Evolutionary conservation across 2,329 filamentous ascomycete genomes (phyloP).

Genomic region (Penicillium capsulatum): DNA sequence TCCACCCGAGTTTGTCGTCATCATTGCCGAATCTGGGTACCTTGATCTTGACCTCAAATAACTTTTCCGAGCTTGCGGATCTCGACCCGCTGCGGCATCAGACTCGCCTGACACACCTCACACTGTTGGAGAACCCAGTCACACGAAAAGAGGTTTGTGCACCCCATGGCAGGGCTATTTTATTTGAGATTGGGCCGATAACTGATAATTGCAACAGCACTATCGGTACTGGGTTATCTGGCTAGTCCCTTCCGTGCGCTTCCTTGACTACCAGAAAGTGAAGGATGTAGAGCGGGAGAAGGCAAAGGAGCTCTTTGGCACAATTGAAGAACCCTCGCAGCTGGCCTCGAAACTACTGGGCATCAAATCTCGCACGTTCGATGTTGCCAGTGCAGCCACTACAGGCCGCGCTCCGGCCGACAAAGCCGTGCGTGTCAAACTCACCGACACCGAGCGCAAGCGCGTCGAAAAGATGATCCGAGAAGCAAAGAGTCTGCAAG

Average conservation of each 20-base stretch:
- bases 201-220: no score
- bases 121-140: constrained; percentile 82
- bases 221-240: constrained; percentile 92
- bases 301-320: constrained; percentile 79
- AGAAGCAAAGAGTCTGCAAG: constrained; percentile 81
- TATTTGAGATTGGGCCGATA: no score
- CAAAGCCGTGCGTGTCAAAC: constrained; percentile 71
- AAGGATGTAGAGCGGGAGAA: constrained; percentile 76
- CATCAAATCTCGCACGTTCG: constrained; percentile 73
- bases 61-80: constrained; percentile 77
- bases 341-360: constrained; percentile 81
- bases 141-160: constrained; percentile 79
- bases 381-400: constrained; percentile 42
- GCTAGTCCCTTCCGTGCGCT: constrained; percentile 77
- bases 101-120: constrained; percentile 69
- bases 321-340: constrained; percentile 68
- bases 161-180: background rate
- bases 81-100: constrained; percentile 73
- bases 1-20: constrained; percentile 70
- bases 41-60: constrained; percentile 78
- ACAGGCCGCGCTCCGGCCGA: constrained; percentile 43
- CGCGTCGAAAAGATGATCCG: constrained; percentile 80
- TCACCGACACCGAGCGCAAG: constrained; percentile 85
- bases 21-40: constrained; percentile 78
- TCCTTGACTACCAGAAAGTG: constrained; percentile 89